Conservation (phyloP, 352 stramenopile species). For the Pythium sp. region DNA sequence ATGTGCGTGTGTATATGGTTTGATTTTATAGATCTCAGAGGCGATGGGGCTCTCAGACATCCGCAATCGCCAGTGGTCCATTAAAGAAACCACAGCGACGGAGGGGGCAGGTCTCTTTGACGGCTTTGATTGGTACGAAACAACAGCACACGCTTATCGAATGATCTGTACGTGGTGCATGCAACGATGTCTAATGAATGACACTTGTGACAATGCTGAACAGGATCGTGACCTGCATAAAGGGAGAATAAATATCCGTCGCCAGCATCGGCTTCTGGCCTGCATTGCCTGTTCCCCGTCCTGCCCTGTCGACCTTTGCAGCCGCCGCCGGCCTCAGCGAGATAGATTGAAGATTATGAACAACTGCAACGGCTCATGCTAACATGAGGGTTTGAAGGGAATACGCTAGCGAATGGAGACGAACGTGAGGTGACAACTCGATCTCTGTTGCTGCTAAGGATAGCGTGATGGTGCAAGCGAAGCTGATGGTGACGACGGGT, state of each 20-base stretch:
- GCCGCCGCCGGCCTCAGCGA: background rate
- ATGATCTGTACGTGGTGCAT: background rate
- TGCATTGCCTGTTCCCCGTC: background rate
- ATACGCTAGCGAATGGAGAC: background rate
- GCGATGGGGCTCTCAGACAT: slow-evolving; percentile 97
- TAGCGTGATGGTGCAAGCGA: background rate
- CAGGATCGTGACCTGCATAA: slow-evolving; percentile 90
- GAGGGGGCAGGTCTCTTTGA: slow-evolving; percentile 98
- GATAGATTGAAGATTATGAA: slow-evolving; percentile 2
- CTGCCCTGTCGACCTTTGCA: background rate
- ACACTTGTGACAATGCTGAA: background rate
- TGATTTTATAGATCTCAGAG: slow-evolving; percentile 92
- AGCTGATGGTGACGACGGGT: background rate
- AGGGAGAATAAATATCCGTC: slow-evolving; percentile 58
- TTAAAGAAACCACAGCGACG: slow-evolving; percentile 98
- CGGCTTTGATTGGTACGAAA: slow-evolving; percentile 97
- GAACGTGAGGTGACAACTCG: background rate
- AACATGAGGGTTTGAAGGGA: background rate
- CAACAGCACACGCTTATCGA: background rate
- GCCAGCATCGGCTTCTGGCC: background rate
- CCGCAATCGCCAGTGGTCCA: slow-evolving; percentile 99
- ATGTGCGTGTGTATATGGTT: background rate
- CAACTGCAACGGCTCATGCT: background rate
- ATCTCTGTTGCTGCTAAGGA: background rate
- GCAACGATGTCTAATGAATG: background rate